Percentiles rank a stretch among this genome's conserved stretches.
Conservation (phyloP, 805 yeast genomes). For the Cyberlindnera japonica region DNA sequence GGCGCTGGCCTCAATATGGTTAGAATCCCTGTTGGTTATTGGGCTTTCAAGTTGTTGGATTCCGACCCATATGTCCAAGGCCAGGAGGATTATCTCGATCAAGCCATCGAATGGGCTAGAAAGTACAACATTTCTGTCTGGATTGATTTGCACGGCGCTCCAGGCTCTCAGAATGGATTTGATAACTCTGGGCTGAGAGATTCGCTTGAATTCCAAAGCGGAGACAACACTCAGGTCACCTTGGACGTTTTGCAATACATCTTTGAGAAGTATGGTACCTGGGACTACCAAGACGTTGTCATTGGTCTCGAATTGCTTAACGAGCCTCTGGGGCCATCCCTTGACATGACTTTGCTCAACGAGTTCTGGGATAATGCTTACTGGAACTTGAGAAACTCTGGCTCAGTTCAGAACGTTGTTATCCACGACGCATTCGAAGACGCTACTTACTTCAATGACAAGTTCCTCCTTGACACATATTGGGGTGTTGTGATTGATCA, state of each 20-base stretch:
- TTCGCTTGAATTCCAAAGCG: conserved; percentile 49
- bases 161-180: conserved; percentile 94
- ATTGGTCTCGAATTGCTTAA: conserved; percentile 82
- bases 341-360: conserved; percentile 56
- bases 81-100: conserved; percentile 65
- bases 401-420: conserved; percentile 54
- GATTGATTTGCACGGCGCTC: conserved; percentile 95
- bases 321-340: conserved; percentile 79
- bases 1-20: conserved; percentile 73
- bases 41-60: conserved; percentile 70
- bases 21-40: conserved; percentile 90
- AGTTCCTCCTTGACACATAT: conserved; percentile 39
- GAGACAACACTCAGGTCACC: conserved; percentile 52
- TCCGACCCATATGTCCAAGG: conserved; percentile 88
- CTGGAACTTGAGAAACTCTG: conserved; percentile 52
- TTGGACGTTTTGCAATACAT: conserved; percentile 51
- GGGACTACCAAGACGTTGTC: conserved; percentile 63
- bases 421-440: conserved; percentile 81
- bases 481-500: conserved; percentile 81
- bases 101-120: conserved; percentile 74
- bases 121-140: conserved; percentile 65
- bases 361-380: conserved; percentile 64
- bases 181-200: conserved; percentile 91
- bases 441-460: conserved; percentile 58
- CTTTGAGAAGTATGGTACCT: conserved; percentile 58